A percentile compares a stretch with the other conserved stretches of the same genome.
Evolutionary conservation across 2,329 filamentous ascomycete species (phyloP).

Genomic region (Fusarium paranaense): DNA sequence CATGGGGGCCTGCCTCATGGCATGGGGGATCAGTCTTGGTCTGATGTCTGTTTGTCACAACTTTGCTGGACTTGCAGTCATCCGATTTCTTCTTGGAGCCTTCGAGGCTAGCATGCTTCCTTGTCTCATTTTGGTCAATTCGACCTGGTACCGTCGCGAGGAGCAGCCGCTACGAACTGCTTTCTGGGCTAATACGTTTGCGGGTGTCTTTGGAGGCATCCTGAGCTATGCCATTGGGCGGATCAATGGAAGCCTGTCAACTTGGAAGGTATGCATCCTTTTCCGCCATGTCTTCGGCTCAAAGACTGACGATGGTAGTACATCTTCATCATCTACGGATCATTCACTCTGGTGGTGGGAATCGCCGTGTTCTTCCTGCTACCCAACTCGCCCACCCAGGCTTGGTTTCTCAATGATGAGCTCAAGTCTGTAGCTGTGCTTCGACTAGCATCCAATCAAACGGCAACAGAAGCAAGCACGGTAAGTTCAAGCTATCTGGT

Average conservation of each 20-base stretch:
- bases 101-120: slow-evolving; percentile 42
- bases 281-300: accelerated
- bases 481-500: not conserved
- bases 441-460: not conserved
- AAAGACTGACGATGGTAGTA: not conserved
- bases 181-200: slow-evolving; percentile 45
- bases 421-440: slow-evolving; percentile 6
- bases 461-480: not conserved
- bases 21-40: slow-evolving; percentile 29
- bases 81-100: slow-evolving; percentile 43
- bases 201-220: slow-evolving; percentile 45
- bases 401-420: not conserved
- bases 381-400: not conserved
- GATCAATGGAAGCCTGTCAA: slow-evolving; percentile 33
- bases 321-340: slow-evolving; percentile 37
- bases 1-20: slow-evolving; percentile 26
- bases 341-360: not conserved
- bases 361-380: not conserved
- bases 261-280: slow-evolving; percentile 13
- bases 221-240: slow-evolving; percentile 42
- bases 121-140: slow-evolving; percentile 37
- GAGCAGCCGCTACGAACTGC: slow-evolving; percentile 46
- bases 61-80: slow-evolving; percentile 37
- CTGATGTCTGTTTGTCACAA: slow-evolving; percentile 39
- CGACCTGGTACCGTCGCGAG: slow-evolving; percentile 46